These are phyloP conservation scores for Teratosphaeria epicoccoides DNA, from an alignment of 2,329 filamentous ascomycete species.

Conservation along the genomic window DNA sequence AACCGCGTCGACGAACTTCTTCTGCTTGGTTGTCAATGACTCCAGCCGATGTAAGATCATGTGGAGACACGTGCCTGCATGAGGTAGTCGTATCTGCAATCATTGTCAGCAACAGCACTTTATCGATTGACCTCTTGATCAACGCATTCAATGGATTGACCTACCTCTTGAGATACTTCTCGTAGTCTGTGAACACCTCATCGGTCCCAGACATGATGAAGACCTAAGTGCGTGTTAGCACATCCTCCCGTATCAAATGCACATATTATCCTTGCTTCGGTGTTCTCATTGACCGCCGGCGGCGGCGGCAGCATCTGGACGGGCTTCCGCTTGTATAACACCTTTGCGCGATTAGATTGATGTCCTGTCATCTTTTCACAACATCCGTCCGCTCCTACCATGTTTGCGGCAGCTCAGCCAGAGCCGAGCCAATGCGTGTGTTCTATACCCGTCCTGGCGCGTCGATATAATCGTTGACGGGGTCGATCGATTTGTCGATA, in stretches of 20 bases:
- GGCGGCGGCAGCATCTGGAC: constrained; percentile 69
- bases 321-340: constrained; percentile 91
- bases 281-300: constrained; percentile 65
- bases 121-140: neutral
- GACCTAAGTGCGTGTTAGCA: constrained; percentile 43
- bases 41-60: neutral
- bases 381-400: neutral
- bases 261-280: constrained; percentile 55
- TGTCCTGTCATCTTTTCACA: neutral
- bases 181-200: constrained; percentile 81
- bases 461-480: neutral
- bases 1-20: constrained; percentile 88
- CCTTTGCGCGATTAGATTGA: constrained; percentile 42
- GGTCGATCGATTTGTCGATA: neutral
- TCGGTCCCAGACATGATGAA: constrained; percentile 86
- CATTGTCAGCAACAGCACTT: constrained; percentile 10
- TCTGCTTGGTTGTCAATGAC: constrained; percentile 38
- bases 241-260: neutral
- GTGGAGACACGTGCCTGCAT: constrained; percentile 55
- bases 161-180: constrained; percentile 72
- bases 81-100: constrained; percentile 75
- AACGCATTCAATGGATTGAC: neutral
- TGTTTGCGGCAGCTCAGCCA: neutral
- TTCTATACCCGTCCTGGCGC: neutral
- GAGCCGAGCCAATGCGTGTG: neutral